Evolutionary conservation across 495 filamentous ascomycete species (phyloP), one percentile per base, ranked within the genome.

Genomic region (Hypoxylon lienhwacheense): DNA sequence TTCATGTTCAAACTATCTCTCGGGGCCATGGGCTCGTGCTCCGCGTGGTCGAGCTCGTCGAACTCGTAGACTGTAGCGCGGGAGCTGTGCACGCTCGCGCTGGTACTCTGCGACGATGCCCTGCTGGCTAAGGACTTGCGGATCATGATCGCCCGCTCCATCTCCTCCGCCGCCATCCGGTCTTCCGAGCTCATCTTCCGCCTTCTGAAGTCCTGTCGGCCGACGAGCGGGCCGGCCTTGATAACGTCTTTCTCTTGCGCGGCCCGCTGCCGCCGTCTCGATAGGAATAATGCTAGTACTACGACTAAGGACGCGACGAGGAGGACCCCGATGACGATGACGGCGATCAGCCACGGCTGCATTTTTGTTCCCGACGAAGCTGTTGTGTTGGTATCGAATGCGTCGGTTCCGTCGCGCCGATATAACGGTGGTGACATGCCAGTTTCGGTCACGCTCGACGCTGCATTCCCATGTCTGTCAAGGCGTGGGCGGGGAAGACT

Each of bases 51-150:
- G 14, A 48, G 15, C 10, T 39, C 49, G 3, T 54, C 39, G 26
- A 44, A 17, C 16, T 26, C 22, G 8, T 48, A 48, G 5, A 37
- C 34, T 22, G 37, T 26, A 11, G 37, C n/a, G 7, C 25, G 37
- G 12, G 37, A 41, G 19, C 12, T n/a, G 2, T 10, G 10, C 12
- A 11, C 28, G 8, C 28, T 11, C 7, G 7, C 7, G 2, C 7
- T 2, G 8, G 28, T 11, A 2, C 8, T 31, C 21, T 62, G 50
- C 19, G 57, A 55, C 11, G 64, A 68, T 0, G 66, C 67, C 17
- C 76, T 68, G 11, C 54, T 71, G 14, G 72, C 73, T 1, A 77
- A 59, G 0, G 76, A 78, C 53, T 78, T 78, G 19, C 73, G 67
- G 44, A 78, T 78, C 62, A 78, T 76, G 36, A 49, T 59, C 7